These are phyloP conservation scores for Exophiala sideris DNA, from an alignment of 2,329 filamentous ascomycete species.

Conservation along the genomic window DNA sequence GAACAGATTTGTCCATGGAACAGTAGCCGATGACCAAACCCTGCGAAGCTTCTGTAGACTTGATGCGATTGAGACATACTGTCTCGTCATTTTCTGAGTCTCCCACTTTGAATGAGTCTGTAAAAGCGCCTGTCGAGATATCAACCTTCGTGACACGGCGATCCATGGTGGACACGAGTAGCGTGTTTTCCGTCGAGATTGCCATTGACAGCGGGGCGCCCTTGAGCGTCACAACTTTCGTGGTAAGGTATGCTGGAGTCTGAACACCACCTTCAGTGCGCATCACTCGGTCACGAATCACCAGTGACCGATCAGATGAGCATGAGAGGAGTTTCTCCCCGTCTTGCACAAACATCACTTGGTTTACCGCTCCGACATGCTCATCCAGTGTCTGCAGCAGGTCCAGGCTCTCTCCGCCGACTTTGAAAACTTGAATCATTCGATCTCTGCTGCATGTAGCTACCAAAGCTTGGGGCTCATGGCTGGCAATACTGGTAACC, in stretches of 20 bases:
- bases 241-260: conserved; percentile 71
- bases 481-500: conserved; percentile 75
- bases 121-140: conserved; percentile 64
- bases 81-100: conserved; percentile 78
- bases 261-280: conserved; percentile 52
- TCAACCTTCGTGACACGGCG: conserved; percentile 59
- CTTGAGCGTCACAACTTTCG: conserved; percentile 76
- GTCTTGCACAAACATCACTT: conserved; percentile 70
- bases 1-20: conserved; percentile 91
- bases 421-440: conserved; percentile 84
- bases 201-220: conserved; percentile 83
- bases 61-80: conserved; percentile 76
- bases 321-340: conserved; percentile 73
- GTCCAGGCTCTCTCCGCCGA: conserved; percentile 58
- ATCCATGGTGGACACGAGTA: conserved; percentile 62
- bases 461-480: conserved; percentile 62
- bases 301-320: conserved; percentile 81
- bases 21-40: conserved; percentile 81
- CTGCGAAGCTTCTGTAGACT: conserved; percentile 33
- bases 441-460: conserved; percentile 85
- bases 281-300: conserved; percentile 73
- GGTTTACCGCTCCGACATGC: conserved; percentile 80
- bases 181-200: conserved; percentile 58
- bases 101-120: conserved; percentile 74
- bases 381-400: conserved; percentile 90